Evolutionary conservation across 495 filamentous ascomycete species (phyloP).

Genomic region (Penicillium angulare): DNA sequence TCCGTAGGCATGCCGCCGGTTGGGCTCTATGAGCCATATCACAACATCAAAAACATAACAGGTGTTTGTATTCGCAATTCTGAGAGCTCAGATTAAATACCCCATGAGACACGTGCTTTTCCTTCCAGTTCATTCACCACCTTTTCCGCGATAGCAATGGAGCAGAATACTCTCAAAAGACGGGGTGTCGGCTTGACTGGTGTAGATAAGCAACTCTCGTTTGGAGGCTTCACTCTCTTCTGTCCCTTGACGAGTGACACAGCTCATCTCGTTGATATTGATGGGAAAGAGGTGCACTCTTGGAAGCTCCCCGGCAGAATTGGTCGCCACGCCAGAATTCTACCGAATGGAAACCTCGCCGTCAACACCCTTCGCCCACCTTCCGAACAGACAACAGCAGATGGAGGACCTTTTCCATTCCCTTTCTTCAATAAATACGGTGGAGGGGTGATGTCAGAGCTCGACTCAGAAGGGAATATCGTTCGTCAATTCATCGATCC

Average conservation of each 20-base stretch:
- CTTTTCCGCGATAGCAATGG: conserved; percentile 21
- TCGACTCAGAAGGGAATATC: conserved; percentile 34
- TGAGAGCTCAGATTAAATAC: too few species aligned
- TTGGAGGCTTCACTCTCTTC: conserved; percentile 44
- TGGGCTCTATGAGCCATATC: not conserved
- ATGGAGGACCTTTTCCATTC: conserved; percentile 30
- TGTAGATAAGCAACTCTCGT: conserved; percentile 36
- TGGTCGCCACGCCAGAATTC: conserved; percentile 43
- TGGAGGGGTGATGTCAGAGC: conserved; percentile 44
- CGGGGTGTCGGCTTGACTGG: conserved; percentile 43
- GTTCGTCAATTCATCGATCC: conserved; percentile 40
- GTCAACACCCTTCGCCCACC: conserved; percentile 44
- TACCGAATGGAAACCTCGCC: conserved; percentile 42
- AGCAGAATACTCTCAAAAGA: conserved; percentile 44
- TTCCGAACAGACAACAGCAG: conserved; percentile 1
- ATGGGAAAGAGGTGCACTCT: conserved; percentile 41
- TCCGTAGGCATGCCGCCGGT: conserved; percentile 4
- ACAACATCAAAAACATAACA: not conserved
- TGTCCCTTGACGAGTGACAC: conserved; percentile 40
- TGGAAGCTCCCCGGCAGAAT: conserved; percentile 43
- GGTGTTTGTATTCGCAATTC: too few species aligned
- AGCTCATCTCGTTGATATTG: conserved; percentile 40
- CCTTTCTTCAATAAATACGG: conserved; percentile 48
- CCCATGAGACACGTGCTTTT: too few species aligned
- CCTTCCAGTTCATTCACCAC: too few species aligned